These are phyloP conservation scores for Talaromyces albobiverticillius DNA, from an alignment of 2,329 filamentous ascomycete genomes.

Conservation along the genomic window DNA sequence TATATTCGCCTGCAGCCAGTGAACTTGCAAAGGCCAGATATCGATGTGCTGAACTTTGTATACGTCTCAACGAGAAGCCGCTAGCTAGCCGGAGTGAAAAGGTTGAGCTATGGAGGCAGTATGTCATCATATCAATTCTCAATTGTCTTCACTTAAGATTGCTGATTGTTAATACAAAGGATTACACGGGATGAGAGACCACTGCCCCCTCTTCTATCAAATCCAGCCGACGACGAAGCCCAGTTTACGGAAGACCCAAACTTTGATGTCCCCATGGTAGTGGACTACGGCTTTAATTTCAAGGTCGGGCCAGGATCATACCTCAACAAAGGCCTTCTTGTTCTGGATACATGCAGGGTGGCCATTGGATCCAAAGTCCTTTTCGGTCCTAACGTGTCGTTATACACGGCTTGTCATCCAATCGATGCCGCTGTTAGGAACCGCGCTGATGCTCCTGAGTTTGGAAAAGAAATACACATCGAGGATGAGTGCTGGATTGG, in stretches of 20 bases:
- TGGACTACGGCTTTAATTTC: not conserved
- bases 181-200: too few species aligned
- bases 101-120: too few species aligned
- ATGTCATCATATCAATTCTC: too few species aligned
- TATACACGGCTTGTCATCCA: constrained; percentile 74
- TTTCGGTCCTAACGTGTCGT: constrained; percentile 71
- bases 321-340: constrained; percentile 25
- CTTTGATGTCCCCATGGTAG: not conserved
- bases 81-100: too few species aligned
- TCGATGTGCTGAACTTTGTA: too few species aligned
- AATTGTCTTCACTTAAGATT: too few species aligned
- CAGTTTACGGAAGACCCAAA: not conserved
- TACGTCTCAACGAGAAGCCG: too few species aligned
- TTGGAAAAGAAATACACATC: constrained; percentile 68
- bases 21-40: too few species aligned
- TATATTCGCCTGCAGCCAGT: too few species aligned
- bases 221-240: not conserved
- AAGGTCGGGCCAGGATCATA: not conserved
- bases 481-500: constrained; percentile 81
- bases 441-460: constrained; percentile 70
- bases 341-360: constrained; percentile 73
- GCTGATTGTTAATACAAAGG: too few species aligned
- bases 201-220: not conserved
- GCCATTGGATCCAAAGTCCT: constrained; percentile 73
- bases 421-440: constrained; percentile 71